A percentile compares a stretch with the other conserved stretches of the same genome.
Conservation (phyloP, 257 asterid species). For the Salvia miltiorrhiza region DNA sequence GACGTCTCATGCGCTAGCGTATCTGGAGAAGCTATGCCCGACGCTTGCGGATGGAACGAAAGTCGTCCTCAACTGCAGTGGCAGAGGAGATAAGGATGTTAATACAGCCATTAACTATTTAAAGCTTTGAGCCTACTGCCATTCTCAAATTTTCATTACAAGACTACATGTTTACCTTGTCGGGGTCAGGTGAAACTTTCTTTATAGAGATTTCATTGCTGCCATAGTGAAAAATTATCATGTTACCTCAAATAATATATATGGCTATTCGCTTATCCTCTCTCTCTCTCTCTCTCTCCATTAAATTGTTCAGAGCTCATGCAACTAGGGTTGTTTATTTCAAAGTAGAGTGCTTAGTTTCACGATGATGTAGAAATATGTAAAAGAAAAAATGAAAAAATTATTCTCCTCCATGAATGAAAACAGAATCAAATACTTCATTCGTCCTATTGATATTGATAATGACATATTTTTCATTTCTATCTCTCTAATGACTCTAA, state of each 20-base stretch:
- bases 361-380: too few relatives aligned
- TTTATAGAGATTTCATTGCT: neutral
- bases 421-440: too few relatives aligned
- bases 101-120: constrained; percentile 71
- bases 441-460: too few relatives aligned
- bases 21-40: constrained; percentile 88
- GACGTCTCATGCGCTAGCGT: constrained; percentile 92
- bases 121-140: constrained; percentile 31
- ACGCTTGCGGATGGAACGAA: constrained; percentile 62
- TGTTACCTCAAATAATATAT: neutral
- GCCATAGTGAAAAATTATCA: neutral
- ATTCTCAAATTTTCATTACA: neutral
- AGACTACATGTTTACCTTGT: neutral
- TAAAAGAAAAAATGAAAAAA: too few relatives aligned
- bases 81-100: constrained; percentile 96
- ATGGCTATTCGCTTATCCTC: neutral
- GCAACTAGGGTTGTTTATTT: too few relatives aligned
- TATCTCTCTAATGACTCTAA: too few relatives aligned
- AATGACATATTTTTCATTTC: too few relatives aligned
- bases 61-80: constrained; percentile 90
- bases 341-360: too few relatives aligned
- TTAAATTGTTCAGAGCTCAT: too few relatives aligned
- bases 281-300: neutral
- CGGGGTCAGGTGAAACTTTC: neutral
- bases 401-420: too few relatives aligned